These are phyloP conservation scores for Phyllosticta ampelicida DNA, from an alignment of 2,329 filamentous ascomycete species.

Conservation along the genomic window DNA sequence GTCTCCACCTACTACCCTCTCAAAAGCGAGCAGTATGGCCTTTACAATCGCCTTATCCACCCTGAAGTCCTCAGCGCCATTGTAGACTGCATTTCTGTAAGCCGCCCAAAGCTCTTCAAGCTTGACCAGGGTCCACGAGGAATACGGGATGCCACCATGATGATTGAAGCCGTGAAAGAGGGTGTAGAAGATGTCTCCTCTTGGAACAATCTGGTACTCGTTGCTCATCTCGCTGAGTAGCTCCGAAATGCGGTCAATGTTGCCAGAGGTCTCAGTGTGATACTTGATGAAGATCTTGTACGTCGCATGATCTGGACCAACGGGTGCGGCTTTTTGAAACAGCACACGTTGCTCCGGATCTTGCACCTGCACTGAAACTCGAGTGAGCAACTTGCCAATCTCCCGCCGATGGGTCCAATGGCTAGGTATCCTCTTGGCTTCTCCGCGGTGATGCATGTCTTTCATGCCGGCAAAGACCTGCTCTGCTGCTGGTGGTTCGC, in stretches of 20 bases:
- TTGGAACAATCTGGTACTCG: conserved; percentile 51
- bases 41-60: conserved; percentile 44
- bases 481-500: conserved; percentile 67
- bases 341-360: conserved; percentile 38
- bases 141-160: conserved; percentile 56
- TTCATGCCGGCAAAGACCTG: conserved; percentile 82
- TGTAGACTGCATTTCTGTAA: conserved; percentile 30
- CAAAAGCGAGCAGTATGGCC: conserved; percentile 53
- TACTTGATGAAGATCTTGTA: conserved; percentile 72
- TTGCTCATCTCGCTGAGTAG: conserved; percentile 72
- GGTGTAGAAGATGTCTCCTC: conserved; percentile 67
- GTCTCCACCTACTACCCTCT: conserved; percentile 44
- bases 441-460: conserved; percentile 33
- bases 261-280: conserved; percentile 56
- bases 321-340: conserved; percentile 54
- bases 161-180: conserved; percentile 72
- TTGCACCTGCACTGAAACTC: conserved; percentile 30
- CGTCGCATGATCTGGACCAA: conserved; percentile 66
- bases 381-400: conserved; percentile 39
- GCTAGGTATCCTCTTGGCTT: conserved; percentile 19
- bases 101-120: conserved; percentile 58
- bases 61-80: conserved; percentile 16
- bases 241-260: conserved; percentile 58
- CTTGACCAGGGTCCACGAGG: conserved; percentile 61
- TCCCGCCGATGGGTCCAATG: conserved; percentile 33